These are phyloP conservation scores for Bromus sterilis DNA, from an alignment of 176 grass and related monocot species.

Conservation along the genomic window DNA sequence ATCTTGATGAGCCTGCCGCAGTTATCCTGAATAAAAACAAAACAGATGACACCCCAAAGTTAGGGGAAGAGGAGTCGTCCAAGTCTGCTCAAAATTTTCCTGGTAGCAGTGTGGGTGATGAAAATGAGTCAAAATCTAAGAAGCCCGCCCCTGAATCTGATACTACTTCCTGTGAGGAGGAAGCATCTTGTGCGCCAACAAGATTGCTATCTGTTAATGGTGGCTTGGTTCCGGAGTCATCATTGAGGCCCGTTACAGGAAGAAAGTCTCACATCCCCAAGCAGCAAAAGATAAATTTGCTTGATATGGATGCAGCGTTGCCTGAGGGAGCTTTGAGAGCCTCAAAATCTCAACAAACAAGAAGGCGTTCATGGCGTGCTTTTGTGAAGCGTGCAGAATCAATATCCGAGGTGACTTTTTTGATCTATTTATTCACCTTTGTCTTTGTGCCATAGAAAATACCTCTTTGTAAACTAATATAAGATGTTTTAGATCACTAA, in stretches of 20 bases:
- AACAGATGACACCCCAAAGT: constrained; percentile 20
- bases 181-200: constrained; percentile 36
- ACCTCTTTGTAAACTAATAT: too few species aligned
- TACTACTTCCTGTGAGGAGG: constrained; percentile 31
- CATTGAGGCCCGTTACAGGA: constrained; percentile 63
- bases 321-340: constrained; percentile 61
- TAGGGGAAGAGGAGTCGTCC: constrained; percentile 20
- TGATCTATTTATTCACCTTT: too few species aligned
- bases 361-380: constrained; percentile 70
- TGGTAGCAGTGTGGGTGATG: constrained; percentile 20
- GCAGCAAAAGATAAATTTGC: constrained; percentile 73
- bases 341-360: constrained; percentile 47
- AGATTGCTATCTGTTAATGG: constrained; percentile 39
- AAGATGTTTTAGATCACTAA: too few species aligned
- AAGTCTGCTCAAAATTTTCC: constrained; percentile 31
- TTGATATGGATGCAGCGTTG: constrained; percentile 85
- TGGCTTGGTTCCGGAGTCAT: constrained; percentile 57
- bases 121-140: constrained; percentile 37
- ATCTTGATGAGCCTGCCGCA: constrained; percentile 54
- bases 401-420: constrained; percentile 62
- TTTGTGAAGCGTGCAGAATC: constrained; percentile 87
- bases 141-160: neutral
- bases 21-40: constrained; percentile 32
- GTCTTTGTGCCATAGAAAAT: too few species aligned
- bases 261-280: constrained; percentile 65